Evolutionary conservation across 164 flowering plant genomes (phyloP).

Genomic region (Echeveria elegans): DNA sequence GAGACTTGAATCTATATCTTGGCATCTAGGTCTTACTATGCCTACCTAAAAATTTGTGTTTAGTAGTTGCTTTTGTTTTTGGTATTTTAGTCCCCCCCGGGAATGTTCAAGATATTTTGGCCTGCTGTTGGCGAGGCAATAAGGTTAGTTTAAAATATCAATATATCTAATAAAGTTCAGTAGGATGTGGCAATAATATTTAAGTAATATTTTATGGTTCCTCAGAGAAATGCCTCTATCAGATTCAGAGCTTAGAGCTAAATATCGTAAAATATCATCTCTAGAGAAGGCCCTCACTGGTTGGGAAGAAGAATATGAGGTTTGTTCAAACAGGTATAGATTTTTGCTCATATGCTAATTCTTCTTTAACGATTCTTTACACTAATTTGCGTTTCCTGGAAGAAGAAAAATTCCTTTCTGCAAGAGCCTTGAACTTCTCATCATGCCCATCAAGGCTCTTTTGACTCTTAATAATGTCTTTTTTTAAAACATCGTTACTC

Average conservation of each 20-base stretch:
- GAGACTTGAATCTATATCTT: too few relatives aligned
- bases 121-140: conserved; percentile 90
- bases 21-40: too few relatives aligned
- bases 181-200: neutral
- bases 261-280: conserved; percentile 65
- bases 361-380: neutral
- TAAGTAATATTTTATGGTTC: neutral
- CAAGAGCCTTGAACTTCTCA: too few relatives aligned
- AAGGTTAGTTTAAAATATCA: conserved; percentile 37
- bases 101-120: conserved; percentile 70
- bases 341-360: neutral
- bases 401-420: too few relatives aligned
- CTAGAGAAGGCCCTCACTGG: conserved; percentile 74
- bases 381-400: neutral
- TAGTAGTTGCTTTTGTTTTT: conserved; percentile 8
- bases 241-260: conserved; percentile 65
- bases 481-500: too few relatives aligned
- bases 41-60: neutral
- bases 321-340: conserved; percentile 69
- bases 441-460: too few relatives aligned
- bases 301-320: conserved; percentile 89
- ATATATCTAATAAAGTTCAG: neutral
- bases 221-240: conserved; percentile 79
- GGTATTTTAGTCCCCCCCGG: conserved; percentile 50
- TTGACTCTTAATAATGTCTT: too few relatives aligned